Evolutionary conservation across 495 filamentous ascomycete genomes (phyloP).

Genomic region (Tuber calosporum): DNA sequence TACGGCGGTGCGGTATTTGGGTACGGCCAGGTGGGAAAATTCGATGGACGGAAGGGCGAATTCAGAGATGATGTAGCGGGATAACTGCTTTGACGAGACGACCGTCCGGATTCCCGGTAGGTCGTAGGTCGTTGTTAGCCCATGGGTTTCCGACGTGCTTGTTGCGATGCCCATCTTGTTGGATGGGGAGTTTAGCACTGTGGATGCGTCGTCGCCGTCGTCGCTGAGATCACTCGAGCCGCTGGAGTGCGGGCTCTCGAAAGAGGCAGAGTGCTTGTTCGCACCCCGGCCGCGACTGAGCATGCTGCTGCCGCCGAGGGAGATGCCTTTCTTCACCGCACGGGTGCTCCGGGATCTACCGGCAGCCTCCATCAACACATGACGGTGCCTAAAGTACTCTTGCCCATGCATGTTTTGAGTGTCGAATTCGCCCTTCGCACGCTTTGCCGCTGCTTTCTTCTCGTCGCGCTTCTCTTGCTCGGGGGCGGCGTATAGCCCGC

Average conservation of each 20-base stretch:
- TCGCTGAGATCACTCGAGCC: slow-evolving; percentile 16
- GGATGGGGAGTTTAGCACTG: slow-evolving; percentile 4
- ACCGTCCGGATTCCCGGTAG: slow-evolving; percentile 50
- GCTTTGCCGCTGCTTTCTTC: slow-evolving; percentile 11
- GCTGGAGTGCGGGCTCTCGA: slow-evolving; percentile 5
- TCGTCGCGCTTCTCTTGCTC: slow-evolving; percentile 24
- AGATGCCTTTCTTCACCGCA: neutral
- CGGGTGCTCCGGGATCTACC: neutral
- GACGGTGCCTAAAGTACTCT: neutral
- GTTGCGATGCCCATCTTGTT: slow-evolving; percentile 25
- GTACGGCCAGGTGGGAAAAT: slow-evolving; percentile 48
- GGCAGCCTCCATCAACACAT: neutral
- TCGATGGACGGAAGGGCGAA: slow-evolving; percentile 43
- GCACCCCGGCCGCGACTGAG: neutral
- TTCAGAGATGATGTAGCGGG: slow-evolving; percentile 48
- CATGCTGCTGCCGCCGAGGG: neutral
- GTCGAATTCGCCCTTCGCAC: slow-evolving; percentile 27
- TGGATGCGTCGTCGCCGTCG: slow-evolving; percentile 4
- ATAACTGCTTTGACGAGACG: slow-evolving; percentile 43
- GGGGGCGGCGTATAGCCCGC: slow-evolving; percentile 22
- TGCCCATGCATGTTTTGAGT: neutral
- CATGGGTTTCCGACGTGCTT: slow-evolving; percentile 32
- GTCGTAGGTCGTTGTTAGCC: slow-evolving; percentile 52
- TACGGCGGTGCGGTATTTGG: slow-evolving; percentile 59
- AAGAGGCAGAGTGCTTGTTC: neutral